Evolutionary conservation across 2,329 filamentous ascomycete genomes (phyloP).

Genomic region (Didymella glomerata): DNA sequence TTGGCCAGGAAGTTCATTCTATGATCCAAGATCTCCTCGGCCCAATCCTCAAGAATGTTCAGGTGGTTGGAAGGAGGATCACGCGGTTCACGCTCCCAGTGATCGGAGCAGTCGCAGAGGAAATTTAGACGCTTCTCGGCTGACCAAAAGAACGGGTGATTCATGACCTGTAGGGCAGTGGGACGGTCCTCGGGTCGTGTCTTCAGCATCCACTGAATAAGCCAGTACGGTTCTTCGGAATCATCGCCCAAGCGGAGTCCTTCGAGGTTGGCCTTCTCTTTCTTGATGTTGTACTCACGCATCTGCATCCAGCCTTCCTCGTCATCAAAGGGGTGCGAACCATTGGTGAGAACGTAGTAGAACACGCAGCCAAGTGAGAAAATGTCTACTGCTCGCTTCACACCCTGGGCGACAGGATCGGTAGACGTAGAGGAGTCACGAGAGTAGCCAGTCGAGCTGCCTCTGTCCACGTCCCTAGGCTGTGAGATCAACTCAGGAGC

Average conservation of each 20-base stretch:
- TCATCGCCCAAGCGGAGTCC: constrained; percentile 83
- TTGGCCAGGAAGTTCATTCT: constrained; percentile 79
- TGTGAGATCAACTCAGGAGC: constrained; percentile 87
- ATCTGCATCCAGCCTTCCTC: constrained; percentile 87
- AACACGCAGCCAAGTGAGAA: constrained; percentile 98
- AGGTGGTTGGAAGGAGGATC: constrained; percentile 80
- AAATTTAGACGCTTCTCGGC: constrained; percentile 88
- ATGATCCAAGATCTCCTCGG: constrained; percentile 57
- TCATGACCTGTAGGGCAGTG: constrained; percentile 79
- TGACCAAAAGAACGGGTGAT: constrained; percentile 97
- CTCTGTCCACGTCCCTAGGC: constrained; percentile 53
- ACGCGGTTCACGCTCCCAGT: constrained; percentile 90
- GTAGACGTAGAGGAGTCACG: constrained; percentile 52
- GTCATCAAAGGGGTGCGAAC: constrained; percentile 91
- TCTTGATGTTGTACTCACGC: constrained; percentile 94
- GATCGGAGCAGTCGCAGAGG: constrained; percentile 94
- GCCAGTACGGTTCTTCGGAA: constrained; percentile 83
- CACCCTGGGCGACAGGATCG: constrained; percentile 69
- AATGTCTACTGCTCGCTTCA: constrained; percentile 95
- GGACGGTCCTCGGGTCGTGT: constrained; percentile 73
- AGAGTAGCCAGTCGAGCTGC: constrained; percentile 55
- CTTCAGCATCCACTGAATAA: constrained; percentile 82
- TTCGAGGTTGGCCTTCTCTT: constrained; percentile 78
- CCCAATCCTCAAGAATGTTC: constrained; percentile 62
- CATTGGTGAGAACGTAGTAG: constrained; percentile 96